Evolutionary conservation across 345 rosid species (phyloP), one percentile per base, ranked within the genome.

Genomic region (Draba incana): DNA sequence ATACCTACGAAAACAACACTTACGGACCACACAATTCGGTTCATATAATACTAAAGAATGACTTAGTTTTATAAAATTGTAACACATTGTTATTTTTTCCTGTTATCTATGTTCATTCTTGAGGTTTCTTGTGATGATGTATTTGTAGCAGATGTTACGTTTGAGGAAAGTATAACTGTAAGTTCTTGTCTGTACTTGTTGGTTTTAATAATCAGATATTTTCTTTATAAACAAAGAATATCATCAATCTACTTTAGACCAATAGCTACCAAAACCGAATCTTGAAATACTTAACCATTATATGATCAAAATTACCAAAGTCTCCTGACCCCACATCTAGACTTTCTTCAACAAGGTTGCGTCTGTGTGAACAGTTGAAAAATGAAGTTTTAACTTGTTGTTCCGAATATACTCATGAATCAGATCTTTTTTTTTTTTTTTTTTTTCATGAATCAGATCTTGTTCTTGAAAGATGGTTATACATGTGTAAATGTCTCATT

Each of bases 151-250:
- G 27, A 68, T 46, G 27, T 81, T 76, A 79, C 81, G 43, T 84
- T 86, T 83, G 83, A 69, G 84, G 79, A 82, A 83, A 81, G 54
- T 28, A n/a, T 37, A 64, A 31, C 41, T 31, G 66, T 72, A 67
- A 57, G 54, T 68, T 62, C 38, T 46, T 71, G 42, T 64, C 51
- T 46, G 57, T 16, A 33, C 14, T 6, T 48, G 39, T 31, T 54
- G 30, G 41, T 66, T 54, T 10, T 4, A 48, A 39, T 41, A 65
- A 39, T 20, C 16, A 47, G 1, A 42, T 51, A 2, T 6, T 33
- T 49, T 50, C 16, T 33, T 7, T 33, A 62, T 33, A 43, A 28
- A 46, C 15, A 57, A 68, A 68, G 37, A 52, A 6, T 33, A 33
- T 33, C 3, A 8, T 8, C 1, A 41, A n/a, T n/a, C n/a, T 20